Conservation (phyloP, 139 green algal genomes). For the Picochlorum costavermella region DNA sequence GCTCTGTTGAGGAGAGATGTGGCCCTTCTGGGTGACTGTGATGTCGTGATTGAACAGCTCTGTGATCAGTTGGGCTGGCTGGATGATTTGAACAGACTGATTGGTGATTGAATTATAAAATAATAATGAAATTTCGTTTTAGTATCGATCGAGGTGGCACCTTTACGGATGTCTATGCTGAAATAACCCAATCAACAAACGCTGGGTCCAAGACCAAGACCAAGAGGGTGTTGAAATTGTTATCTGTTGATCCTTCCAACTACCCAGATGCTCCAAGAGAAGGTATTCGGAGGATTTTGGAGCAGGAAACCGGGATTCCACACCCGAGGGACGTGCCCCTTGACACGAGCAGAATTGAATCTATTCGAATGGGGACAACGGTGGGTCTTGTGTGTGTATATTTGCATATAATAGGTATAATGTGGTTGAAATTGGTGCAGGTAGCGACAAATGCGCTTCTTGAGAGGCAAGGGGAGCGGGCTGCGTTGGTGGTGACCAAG, state of each 20-base stretch:
- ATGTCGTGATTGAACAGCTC: slow-evolving; percentile 47
- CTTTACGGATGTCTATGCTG: slow-evolving; percentile 95
- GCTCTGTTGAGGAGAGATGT: slow-evolving; percentile 37
- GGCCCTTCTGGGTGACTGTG: slow-evolving; percentile 55
- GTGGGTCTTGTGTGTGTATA: slow-evolving; percentile 15
- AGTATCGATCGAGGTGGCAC: slow-evolving; percentile 95
- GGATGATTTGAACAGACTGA: slow-evolving; percentile 43
- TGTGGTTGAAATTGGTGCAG: slow-evolving; percentile 24
- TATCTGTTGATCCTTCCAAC: slow-evolving; percentile 89
- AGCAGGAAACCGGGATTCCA: slow-evolving; percentile 58
- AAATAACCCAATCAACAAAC: slow-evolving; percentile 40
- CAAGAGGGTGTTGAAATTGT: slow-evolving; percentile 71
- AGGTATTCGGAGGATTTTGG: slow-evolving; percentile 88
- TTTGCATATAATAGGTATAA: slow-evolving; percentile 3
- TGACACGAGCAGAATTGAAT: slow-evolving; percentile 70
- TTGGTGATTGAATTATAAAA: background rate
- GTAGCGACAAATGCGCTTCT: slow-evolving; percentile 94
- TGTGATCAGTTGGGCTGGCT: slow-evolving; percentile 48
- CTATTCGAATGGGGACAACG: slow-evolving; percentile 90
- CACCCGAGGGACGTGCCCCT: slow-evolving; percentile 54
- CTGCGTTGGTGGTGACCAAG: slow-evolving; percentile 64
- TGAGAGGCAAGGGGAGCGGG: slow-evolving; percentile 77
- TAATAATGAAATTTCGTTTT: slow-evolving; percentile 39
- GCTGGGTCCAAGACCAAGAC: background rate
- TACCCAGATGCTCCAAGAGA: slow-evolving; percentile 90